Percentiles rank a stretch among this genome's conserved stretches.
Evolutionary conservation across 441 rosid genomes (phyloP).

Genomic region (Eutrema salsugineum): DNA sequence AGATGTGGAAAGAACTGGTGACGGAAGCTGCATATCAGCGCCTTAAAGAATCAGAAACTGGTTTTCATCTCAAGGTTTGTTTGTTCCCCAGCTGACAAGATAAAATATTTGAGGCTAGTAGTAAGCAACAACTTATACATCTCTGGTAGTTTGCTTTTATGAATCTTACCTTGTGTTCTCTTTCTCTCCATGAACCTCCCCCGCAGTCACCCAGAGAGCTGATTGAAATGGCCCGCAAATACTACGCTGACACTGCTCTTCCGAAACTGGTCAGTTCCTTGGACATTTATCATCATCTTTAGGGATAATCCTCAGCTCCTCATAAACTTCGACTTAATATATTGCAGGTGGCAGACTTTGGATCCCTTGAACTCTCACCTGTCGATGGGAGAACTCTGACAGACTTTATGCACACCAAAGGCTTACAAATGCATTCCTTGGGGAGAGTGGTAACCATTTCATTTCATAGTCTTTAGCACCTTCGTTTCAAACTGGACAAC

Average conservation of each 20-base stretch:
- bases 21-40: slow-evolving; percentile 67
- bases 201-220: slow-evolving; percentile 65
- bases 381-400: slow-evolving; percentile 87
- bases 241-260: slow-evolving; percentile 77
- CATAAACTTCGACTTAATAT: slow-evolving; percentile 17
- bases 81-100: slow-evolving; percentile 18
- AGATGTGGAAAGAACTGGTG: slow-evolving; percentile 55
- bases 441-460: slow-evolving; percentile 66
- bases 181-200: slow-evolving; percentile 8
- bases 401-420: slow-evolving; percentile 86
- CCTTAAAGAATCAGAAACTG: slow-evolving; percentile 80
- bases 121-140: slow-evolving; percentile 8
- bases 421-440: slow-evolving; percentile 72
- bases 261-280: slow-evolving; percentile 67
- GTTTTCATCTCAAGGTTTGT: slow-evolving; percentile 77
- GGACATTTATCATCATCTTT: slow-evolving; percentile 14
- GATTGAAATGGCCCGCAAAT: slow-evolving; percentile 71
- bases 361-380: slow-evolving; percentile 86
- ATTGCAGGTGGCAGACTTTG: slow-evolving; percentile 80
- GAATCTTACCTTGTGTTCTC: slow-evolving; percentile 39
- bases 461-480: slow-evolving; percentile 18
- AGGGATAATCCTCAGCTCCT: slow-evolving; percentile 20
- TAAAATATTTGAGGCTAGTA: slow-evolving; percentile 7
- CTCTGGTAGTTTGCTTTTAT: slow-evolving; percentile 4
- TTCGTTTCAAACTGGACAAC: not conserved